phyloP scores from a whole-genome alignment of 2,329 filamentous ascomycete genomes.

The Aspergillus texensis region DNA sequence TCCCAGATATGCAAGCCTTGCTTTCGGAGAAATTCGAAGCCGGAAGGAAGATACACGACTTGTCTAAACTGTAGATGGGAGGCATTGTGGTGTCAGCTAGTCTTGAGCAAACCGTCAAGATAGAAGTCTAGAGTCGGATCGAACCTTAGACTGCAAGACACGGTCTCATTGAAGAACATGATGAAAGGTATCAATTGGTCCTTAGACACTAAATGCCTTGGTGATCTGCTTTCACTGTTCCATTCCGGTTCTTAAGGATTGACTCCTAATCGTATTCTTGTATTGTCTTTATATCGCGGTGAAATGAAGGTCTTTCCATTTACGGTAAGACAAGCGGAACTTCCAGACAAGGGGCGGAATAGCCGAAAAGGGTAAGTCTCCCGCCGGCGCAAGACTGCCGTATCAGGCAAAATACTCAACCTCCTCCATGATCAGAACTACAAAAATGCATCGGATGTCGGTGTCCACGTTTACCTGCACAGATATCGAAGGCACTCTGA shows the following conservation, averaged over 20 bases:
- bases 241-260: not conserved
- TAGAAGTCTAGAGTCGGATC: not conserved
- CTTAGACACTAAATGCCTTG: not conserved
- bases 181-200: not conserved
- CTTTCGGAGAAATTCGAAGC: not conserved
- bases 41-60: constrained; percentile 22
- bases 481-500: not conserved
- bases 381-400: not conserved
- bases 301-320: not conserved
- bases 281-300: not conserved
- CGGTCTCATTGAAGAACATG: not conserved
- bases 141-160: not conserved
- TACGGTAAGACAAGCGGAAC: not conserved
- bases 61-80: constrained; percentile 15
- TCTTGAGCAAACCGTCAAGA: not conserved
- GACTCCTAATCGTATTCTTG: not conserved
- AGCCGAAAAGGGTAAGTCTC: not conserved
- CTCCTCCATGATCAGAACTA: not conserved
- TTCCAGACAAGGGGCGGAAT: not conserved
- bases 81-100: not conserved
- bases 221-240: not conserved
- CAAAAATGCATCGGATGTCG: not conserved
- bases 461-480: not conserved
- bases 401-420: not conserved
- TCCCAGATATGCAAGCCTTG: constrained; percentile 15